A percentile compares a stretch with the other conserved stretches of the same genome.
Conservation (phyloP, 805 yeast species). For the Pichia rugopelliculosa region DNA sequence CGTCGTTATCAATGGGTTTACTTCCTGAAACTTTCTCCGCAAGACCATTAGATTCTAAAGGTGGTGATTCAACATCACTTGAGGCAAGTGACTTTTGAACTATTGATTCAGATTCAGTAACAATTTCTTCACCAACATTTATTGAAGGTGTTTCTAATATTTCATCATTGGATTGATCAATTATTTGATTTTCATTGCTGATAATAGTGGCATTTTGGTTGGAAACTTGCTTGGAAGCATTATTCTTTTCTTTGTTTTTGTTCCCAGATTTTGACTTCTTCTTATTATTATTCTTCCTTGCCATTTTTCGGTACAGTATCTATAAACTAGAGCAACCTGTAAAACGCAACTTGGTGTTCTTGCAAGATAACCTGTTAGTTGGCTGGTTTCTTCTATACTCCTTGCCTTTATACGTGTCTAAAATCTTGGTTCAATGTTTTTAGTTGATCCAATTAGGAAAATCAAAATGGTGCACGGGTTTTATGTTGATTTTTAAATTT, state of each 20-base stretch:
- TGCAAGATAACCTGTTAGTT: not conserved
- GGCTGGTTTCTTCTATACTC: not conserved
- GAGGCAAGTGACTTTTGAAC: not conserved
- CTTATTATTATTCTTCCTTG: not conserved
- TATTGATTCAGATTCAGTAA: not conserved
- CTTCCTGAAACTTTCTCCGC: too few relatives aligned
- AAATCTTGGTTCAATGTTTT: not conserved
- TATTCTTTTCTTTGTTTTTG: not conserved
- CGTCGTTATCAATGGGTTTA: not conserved
- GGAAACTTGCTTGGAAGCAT: not conserved
- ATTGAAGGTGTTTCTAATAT: not conserved
- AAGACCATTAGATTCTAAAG: not conserved
- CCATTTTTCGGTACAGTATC: not conserved
- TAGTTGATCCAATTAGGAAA: not conserved
- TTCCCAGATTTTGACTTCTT: not conserved
- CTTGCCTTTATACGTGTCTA: not conserved
- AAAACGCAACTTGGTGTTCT: not conserved
- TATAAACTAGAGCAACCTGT: not conserved
- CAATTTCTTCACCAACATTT: not conserved
- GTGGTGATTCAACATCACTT: not conserved
- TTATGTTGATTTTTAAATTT: too few relatives aligned
- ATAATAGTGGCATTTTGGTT: not conserved
- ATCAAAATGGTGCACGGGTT: not conserved
- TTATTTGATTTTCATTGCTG: not conserved
- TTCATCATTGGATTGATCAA: not conserved